Percentiles rank a stretch among this genome's conserved stretches.
phyloP scores from a whole-genome alignment of 2,329 filamentous ascomycete species.

The Cercospora berteroae region DNA sequence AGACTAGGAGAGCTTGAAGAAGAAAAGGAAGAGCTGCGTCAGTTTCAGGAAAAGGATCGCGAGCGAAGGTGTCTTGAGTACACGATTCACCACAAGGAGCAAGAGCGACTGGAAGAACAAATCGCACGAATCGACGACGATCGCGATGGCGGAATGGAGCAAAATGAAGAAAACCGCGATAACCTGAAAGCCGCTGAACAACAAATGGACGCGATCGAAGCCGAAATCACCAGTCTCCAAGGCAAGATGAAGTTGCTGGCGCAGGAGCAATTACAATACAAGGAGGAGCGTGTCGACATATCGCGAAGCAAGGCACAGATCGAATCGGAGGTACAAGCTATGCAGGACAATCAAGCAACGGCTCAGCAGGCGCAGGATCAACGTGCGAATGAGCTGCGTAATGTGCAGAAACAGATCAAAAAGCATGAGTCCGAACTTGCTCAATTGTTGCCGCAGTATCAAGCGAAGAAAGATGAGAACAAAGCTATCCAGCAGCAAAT shows the following conservation, averaged over 20 bases:
- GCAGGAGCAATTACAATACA: constrained; percentile 81
- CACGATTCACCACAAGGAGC: constrained; percentile 87
- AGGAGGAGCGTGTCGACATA: constrained; percentile 82
- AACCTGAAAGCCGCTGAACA: constrained; percentile 71
- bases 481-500: constrained; percentile 67
- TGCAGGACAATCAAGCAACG: constrained; percentile 78
- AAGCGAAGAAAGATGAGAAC: constrained; percentile 70
- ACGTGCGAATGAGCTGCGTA: constrained; percentile 68
- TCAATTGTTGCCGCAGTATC: constrained; percentile 73
- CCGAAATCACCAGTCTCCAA: constrained; percentile 73
- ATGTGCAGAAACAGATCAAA: constrained; percentile 71
- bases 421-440: constrained; percentile 74
- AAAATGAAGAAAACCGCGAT: constrained; percentile 41
- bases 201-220: constrained; percentile 74
- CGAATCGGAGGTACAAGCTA: constrained; percentile 77
- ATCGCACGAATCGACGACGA: constrained; percentile 81
- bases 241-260: constrained; percentile 81
- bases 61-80: constrained; percentile 92
- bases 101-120: constrained; percentile 71
- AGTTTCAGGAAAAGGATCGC: constrained; percentile 91
- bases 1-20: constrained; percentile 86
- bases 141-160: constrained; percentile 71
- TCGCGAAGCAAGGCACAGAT: constrained; percentile 78
- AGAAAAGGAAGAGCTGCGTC: constrained; percentile 92
- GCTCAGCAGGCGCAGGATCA: constrained; percentile 70